Conservation (phyloP, 306 rosid genomes). For the Oxytropis ochrocephala region DNA sequence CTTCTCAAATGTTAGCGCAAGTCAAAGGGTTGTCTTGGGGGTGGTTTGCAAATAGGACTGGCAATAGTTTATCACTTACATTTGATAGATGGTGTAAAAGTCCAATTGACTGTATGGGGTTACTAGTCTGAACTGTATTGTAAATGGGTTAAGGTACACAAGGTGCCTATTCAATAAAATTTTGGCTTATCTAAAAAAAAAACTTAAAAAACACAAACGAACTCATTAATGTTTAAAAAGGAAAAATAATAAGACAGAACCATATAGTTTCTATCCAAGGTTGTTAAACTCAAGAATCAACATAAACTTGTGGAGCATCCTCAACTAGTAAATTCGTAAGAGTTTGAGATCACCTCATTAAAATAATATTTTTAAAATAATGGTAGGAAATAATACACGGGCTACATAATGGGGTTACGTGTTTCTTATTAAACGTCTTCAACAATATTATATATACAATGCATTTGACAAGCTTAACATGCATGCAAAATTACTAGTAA, state of each 20-base stretch:
- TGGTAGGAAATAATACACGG: background rate
- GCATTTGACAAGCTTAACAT: background rate
- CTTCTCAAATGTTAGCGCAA: too few relatives aligned
- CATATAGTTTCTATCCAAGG: background rate
- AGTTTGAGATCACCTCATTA: background rate
- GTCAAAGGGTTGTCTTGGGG: too few relatives aligned
- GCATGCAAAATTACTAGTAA: background rate
- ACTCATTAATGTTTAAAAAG: background rate
- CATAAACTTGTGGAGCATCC: background rate
- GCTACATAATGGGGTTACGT: background rate
- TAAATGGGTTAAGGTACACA: too few relatives aligned
- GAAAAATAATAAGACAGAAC: background rate
- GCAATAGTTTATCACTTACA: too few relatives aligned
- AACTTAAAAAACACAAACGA: background rate
- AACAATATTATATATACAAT: background rate
- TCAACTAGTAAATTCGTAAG: background rate
- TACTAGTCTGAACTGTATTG: too few relatives aligned
- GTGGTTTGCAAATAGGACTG: too few relatives aligned
- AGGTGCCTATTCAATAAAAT: too few relatives aligned
- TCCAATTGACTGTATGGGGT: too few relatives aligned
- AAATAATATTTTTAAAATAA: background rate
- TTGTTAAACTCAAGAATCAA: background rate
- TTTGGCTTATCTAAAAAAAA: too few relatives aligned
- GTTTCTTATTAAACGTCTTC: background rate
- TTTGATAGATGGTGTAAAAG: too few relatives aligned